These are phyloP conservation scores for Hamiltosporidium tvaerminnensis DNA, from an alignment of 371 early-diverging fungal genomes.

Conservation along the genomic window DNA sequence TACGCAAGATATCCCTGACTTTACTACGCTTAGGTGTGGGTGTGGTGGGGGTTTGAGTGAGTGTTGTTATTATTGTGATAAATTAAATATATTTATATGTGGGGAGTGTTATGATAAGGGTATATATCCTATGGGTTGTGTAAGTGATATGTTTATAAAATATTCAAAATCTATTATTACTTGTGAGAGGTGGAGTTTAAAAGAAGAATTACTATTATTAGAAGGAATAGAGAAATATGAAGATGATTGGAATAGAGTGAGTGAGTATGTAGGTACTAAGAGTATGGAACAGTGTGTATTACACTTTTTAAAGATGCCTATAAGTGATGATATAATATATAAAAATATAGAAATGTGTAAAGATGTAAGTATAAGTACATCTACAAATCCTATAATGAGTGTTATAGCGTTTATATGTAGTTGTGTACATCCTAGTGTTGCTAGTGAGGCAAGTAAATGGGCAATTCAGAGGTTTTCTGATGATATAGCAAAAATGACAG, in stretches of 20 bases:
- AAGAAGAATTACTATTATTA: slow-evolving; percentile 73
- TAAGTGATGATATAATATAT: slow-evolving; percentile 69
- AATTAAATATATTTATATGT: slow-evolving; percentile 28
- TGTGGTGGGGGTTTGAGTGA: slow-evolving; percentile 16
- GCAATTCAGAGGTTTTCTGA: slow-evolving; percentile 55
- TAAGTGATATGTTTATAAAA: slow-evolving; percentile 27
- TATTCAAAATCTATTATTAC: slow-evolving; percentile 18
- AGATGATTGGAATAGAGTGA: slow-evolving; percentile 81
- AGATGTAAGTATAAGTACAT: slow-evolving; percentile 66
- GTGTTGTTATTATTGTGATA: slow-evolving; percentile 21
- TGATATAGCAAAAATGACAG: too few species aligned
- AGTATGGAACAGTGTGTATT: slow-evolving; percentile 76
- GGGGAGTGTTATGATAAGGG: slow-evolving; percentile 29
- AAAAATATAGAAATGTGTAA: slow-evolving; percentile 24
- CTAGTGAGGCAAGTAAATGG: slow-evolving; percentile 65
- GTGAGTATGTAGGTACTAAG: slow-evolving; percentile 75
- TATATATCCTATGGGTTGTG: slow-evolving; percentile 15
- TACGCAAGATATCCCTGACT: too few species aligned
- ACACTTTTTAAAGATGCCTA: slow-evolving; percentile 78
- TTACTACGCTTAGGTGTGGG: slow-evolving; percentile 11
- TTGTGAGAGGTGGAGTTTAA: slow-evolving; percentile 68
- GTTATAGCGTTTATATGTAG: slow-evolving; percentile 77
- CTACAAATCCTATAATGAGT: slow-evolving; percentile 83
- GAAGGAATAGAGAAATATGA: slow-evolving; percentile 77
- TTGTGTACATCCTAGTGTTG: slow-evolving; percentile 72